These are phyloP conservation scores for Colletotrichum euphorbiae DNA, from an alignment of 2,329 filamentous ascomycete species.

Conservation along the genomic window DNA sequence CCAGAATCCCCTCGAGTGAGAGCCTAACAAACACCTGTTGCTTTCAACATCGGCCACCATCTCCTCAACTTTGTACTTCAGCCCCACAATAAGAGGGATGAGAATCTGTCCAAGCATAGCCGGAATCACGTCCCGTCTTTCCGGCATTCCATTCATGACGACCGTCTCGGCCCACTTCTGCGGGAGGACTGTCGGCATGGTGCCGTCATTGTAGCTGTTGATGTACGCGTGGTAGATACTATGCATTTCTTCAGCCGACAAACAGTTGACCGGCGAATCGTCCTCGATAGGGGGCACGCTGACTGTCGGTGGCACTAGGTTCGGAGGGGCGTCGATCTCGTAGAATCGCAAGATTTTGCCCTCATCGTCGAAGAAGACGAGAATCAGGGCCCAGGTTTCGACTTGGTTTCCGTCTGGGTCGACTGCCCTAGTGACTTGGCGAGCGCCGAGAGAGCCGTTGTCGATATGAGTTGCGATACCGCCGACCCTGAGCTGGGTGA, in stretches of 20 bases:
- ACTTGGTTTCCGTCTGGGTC: not conserved
- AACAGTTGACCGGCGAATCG: not conserved
- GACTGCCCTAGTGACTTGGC: not conserved
- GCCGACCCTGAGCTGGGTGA: constrained; percentile 8
- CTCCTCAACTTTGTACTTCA: constrained; percentile 21
- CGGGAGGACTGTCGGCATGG: not conserved
- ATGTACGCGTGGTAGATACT: constrained; percentile 13
- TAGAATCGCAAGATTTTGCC: constrained; percentile 23
- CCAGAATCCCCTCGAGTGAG: constrained; percentile 8
- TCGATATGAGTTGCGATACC: constrained; percentile 1
- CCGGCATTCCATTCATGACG: not conserved
- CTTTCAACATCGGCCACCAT: constrained; percentile 16
- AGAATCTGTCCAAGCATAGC: not conserved
- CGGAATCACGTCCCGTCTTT: not conserved
- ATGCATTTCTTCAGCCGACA: not conserved
- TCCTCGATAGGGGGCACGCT: not conserved
- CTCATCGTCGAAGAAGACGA: constrained; percentile 20
- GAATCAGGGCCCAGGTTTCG: constrained; percentile 7
- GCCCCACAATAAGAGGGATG: constrained; percentile 12
- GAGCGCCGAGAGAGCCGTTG: constrained; percentile 2
- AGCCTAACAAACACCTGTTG: constrained; percentile 25
- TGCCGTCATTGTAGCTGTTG: constrained; percentile 21
- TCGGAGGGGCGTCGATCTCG: not conserved
- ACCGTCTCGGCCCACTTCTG: not conserved
- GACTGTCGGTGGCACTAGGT: not conserved